A percentile compares a stretch with the other conserved stretches of the same genome.
These are phyloP conservation scores for Parathielavia hyrcaniae DNA, from an alignment of 495 filamentous ascomycete species.

Conservation along the genomic window DNA sequence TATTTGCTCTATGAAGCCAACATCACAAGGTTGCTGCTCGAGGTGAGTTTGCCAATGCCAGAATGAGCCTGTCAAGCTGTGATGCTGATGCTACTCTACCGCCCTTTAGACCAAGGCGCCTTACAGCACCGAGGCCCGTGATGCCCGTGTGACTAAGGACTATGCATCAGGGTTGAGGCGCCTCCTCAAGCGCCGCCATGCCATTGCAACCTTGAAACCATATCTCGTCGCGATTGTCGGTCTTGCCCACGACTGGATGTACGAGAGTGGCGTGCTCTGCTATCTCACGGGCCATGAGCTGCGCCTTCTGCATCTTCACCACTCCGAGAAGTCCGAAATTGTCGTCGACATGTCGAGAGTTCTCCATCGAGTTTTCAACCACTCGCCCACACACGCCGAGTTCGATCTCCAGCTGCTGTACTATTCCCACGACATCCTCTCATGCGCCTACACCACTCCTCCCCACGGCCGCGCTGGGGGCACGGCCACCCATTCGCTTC, in stretches of 20 bases:
- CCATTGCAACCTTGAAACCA: slow-evolving; percentile 56
- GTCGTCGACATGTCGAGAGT: slow-evolving; percentile 52
- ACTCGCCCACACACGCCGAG: slow-evolving; percentile 31
- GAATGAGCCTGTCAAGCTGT: background rate
- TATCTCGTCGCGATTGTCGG: slow-evolving; percentile 56
- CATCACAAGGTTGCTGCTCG: slow-evolving; percentile 54
- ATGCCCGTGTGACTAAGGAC: slow-evolving; percentile 42
- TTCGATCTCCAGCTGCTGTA: slow-evolving; percentile 54
- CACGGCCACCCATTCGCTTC: slow-evolving; percentile 38
- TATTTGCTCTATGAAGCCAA: slow-evolving; percentile 52
- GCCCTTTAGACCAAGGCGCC: slow-evolving; percentile 46
- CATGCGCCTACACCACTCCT: slow-evolving; percentile 46
- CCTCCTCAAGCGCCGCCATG: slow-evolving; percentile 54
- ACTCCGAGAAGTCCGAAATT: slow-evolving; percentile 45
- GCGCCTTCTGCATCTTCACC: slow-evolving; percentile 59
- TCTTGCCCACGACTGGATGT: slow-evolving; percentile 56
- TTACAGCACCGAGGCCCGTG: slow-evolving; percentile 52
- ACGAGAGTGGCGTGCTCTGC: slow-evolving; percentile 56
- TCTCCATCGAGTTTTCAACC: slow-evolving; percentile 31
- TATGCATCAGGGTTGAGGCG: slow-evolving; percentile 54
- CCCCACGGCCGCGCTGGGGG: slow-evolving; percentile 32
- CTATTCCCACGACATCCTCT: slow-evolving; percentile 56
- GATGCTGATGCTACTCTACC: slow-evolving; percentile 18
- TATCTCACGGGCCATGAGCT: slow-evolving; percentile 53
- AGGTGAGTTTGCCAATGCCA: slow-evolving; percentile 39